phyloP scores from a whole-genome alignment of 768 basidiomycete genomes.

The Trametes gibbosa region DNA sequence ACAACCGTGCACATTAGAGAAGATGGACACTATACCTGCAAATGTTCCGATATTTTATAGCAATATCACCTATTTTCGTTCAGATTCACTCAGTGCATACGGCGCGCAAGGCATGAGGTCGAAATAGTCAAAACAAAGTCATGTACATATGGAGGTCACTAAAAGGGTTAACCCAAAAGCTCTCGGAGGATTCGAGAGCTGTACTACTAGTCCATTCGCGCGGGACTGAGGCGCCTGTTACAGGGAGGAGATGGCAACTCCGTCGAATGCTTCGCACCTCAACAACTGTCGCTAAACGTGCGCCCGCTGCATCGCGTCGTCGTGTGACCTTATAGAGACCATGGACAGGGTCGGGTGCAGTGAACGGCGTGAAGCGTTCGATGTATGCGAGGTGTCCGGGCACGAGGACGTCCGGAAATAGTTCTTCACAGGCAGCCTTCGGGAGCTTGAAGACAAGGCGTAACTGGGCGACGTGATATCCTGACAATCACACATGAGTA shows the following conservation, averaged over 20 bases:
- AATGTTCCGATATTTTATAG: neutral
- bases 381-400: conserved; percentile 30
- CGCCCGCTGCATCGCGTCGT: neutral
- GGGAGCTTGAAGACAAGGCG: conserved; percentile 27
- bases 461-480: conserved; percentile 27
- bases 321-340: conserved; percentile 29
- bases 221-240: conserved; percentile 30
- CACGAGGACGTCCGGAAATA: neutral
- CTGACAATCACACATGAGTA: no score
- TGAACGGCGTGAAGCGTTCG: conserved; percentile 30
- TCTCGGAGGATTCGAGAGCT: conserved; percentile 30
- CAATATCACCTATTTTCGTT: neutral
- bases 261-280: conserved; percentile 23
- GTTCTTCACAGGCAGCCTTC: neutral
- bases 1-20: neutral
- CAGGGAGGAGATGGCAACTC: conserved; percentile 33
- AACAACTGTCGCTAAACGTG: conserved; percentile 25
- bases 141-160: neutral
- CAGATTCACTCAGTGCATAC: neutral
- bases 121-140: neutral
- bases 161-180: conserved; percentile 28
- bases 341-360: conserved; percentile 20
- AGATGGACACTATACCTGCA: no score
- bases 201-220: conserved; percentile 32
- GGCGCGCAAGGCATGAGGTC: neutral